Conservation (phyloP, 208 protist genomes). For the Leishmania tropica region DNA sequence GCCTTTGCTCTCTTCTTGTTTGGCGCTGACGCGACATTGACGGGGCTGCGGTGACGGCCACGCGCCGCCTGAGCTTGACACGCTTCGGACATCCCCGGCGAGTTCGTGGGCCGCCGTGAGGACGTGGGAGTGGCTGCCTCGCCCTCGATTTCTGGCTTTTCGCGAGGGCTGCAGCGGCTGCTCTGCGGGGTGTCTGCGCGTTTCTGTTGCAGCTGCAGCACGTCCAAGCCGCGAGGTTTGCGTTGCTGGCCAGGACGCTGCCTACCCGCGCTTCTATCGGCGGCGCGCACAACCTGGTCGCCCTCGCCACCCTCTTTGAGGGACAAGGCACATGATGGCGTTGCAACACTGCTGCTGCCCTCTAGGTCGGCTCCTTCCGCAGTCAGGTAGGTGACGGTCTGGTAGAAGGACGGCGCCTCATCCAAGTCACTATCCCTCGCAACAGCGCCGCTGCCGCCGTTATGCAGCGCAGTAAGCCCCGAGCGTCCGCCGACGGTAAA, state of each 20-base stretch:
- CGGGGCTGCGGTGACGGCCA: constrained; percentile 16
- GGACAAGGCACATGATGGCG: not conserved
- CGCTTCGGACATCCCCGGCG: constrained; percentile 3
- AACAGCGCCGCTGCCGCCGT: not conserved
- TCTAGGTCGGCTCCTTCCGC: not conserved
- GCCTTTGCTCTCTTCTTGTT: not conserved
- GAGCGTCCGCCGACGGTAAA: not conserved
- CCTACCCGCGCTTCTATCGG: not conserved
- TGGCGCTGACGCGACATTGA: not conserved
- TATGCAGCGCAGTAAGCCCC: not conserved
- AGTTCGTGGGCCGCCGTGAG: constrained; percentile 1
- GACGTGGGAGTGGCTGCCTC: constrained; percentile 13
- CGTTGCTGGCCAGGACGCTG: not conserved
- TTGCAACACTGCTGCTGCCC: not conserved
- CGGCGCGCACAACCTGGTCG: not conserved
- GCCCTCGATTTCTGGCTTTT: constrained; percentile 8
- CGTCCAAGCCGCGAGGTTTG: not conserved
- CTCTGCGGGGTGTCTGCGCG: not conserved
- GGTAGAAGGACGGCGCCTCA: constrained; percentile 16
- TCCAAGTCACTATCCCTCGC: not conserved
- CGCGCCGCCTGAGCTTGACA: constrained; percentile 8
- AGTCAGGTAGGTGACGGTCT: constrained; percentile 21
- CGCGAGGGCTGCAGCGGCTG: not conserved
- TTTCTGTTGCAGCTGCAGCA: not conserved
- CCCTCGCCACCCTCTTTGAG: not conserved